Conservation (phyloP, 176 grass and related monocot genomes). For the Aegilops longissima region DNA sequence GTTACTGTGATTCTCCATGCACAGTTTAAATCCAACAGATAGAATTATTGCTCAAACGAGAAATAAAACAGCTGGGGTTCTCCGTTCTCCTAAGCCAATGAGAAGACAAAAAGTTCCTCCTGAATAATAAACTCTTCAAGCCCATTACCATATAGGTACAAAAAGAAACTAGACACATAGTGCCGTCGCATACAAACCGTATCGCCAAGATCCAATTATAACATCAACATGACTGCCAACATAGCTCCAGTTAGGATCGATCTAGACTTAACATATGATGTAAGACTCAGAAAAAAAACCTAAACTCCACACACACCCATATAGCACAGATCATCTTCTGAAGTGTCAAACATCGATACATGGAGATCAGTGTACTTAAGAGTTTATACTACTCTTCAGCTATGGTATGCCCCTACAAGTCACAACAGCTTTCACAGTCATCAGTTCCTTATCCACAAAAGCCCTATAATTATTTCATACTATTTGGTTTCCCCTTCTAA, state of each 20-base stretch:
- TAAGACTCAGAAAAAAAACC: background rate
- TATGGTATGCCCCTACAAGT: background rate
- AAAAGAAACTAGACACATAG: background rate
- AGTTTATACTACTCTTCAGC: background rate
- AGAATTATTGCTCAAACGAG: background rate
- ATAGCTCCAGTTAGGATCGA: background rate
- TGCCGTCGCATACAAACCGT: background rate
- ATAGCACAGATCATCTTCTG: background rate
- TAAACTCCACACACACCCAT: background rate
- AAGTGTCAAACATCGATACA: background rate
- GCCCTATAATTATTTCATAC: background rate
- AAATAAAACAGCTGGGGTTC: background rate
- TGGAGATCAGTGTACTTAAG: background rate
- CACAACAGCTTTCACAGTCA: background rate
- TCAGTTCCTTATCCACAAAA: background rate
- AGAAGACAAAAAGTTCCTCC: background rate
- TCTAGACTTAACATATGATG: background rate
- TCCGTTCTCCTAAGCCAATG: too few relatives aligned
- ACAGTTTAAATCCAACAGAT: background rate
- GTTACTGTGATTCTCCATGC: background rate
- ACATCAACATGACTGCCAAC: background rate
- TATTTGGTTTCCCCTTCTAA: background rate
- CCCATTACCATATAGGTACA: background rate
- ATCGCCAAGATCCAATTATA: background rate
- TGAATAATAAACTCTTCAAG: background rate